These are phyloP conservation scores for Cucurbita moschata DNA, from an alignment of 306 rosid genomes.

Conservation along the genomic window DNA sequence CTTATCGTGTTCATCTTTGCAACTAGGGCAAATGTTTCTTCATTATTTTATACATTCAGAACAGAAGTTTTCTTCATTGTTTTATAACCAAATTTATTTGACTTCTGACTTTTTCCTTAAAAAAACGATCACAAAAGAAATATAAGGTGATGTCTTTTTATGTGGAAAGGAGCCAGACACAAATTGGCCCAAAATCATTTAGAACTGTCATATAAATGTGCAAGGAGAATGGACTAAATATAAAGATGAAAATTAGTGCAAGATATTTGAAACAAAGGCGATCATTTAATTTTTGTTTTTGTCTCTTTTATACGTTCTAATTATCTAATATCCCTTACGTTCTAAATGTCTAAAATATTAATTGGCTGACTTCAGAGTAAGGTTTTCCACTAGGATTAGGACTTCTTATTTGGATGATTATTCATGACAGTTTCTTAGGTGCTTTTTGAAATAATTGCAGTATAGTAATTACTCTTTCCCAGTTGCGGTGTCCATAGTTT, in stretches of 20 bases:
- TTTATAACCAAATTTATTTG: not conserved
- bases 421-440: not conserved
- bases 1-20: too few relatives aligned
- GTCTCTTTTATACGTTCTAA: not conserved
- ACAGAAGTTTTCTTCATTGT: not conserved
- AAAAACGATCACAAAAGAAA: not conserved
- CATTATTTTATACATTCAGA: not conserved
- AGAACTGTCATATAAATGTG: not conserved
- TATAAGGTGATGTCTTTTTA: not conserved
- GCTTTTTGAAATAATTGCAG: constrained; percentile 17
- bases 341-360: not conserved
- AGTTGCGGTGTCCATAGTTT: constrained; percentile 73
- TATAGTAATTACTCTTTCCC: constrained; percentile 37
- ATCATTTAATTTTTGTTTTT: not conserved
- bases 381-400: not conserved
- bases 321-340: not conserved
- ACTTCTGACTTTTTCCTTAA: not conserved
- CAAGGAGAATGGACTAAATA: not conserved
- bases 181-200: not conserved
- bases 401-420: not conserved
- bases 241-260: not conserved
- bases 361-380: not conserved
- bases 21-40: too few relatives aligned
- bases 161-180: not conserved
- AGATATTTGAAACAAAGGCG: not conserved